Percentiles rank a stretch among this genome's conserved stretches.
phyloP scores from a whole-genome alignment of 176 grass and related monocot species.

The Raddia distichophylla region DNA sequence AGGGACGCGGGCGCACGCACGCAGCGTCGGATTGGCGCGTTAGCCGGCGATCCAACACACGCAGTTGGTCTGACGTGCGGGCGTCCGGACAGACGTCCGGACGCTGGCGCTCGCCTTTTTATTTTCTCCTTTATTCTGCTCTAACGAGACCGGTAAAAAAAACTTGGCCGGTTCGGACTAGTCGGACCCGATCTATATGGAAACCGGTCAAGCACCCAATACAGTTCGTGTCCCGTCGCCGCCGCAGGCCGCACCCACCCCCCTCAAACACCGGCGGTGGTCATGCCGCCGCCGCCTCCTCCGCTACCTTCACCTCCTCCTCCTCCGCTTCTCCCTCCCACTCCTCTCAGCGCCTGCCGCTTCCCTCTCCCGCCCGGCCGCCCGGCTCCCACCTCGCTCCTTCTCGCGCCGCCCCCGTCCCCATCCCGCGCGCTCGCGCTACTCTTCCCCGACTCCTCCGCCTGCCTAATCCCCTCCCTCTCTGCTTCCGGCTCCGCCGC shows the following conservation, averaged over 20 bases:
- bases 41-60: too few relatives aligned
- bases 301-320: slow-evolving; percentile 23
- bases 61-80: too few relatives aligned
- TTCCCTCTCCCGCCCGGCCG: slow-evolving; percentile 42
- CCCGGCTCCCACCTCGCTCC: slow-evolving; percentile 34
- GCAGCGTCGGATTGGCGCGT: too few relatives aligned
- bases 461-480: slow-evolving; percentile 44
- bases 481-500: background rate
- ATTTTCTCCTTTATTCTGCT: too few relatives aligned
- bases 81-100: too few relatives aligned
- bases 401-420: slow-evolving; percentile 43
- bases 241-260: slow-evolving; percentile 7
- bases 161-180: too few relatives aligned
- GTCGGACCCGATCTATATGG: too few relatives aligned
- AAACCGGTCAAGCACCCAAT: background rate
- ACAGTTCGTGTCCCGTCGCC: slow-evolving; percentile 31
- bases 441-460: slow-evolving; percentile 48
- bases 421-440: slow-evolving; percentile 46
- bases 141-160: too few relatives aligned
- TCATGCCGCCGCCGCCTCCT: slow-evolving; percentile 55
- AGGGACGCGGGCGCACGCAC: too few relatives aligned
- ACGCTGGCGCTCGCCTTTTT: too few relatives aligned
- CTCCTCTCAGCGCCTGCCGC: slow-evolving; percentile 39
- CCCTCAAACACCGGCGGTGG: slow-evolving; percentile 53
- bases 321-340: slow-evolving; percentile 13